A percentile compares a stretch with the other conserved stretches of the same genome.
Evolutionary conservation across 768 basidiomycete species (phyloP).

Genomic region (Cystobasidium tubakii): DNA sequence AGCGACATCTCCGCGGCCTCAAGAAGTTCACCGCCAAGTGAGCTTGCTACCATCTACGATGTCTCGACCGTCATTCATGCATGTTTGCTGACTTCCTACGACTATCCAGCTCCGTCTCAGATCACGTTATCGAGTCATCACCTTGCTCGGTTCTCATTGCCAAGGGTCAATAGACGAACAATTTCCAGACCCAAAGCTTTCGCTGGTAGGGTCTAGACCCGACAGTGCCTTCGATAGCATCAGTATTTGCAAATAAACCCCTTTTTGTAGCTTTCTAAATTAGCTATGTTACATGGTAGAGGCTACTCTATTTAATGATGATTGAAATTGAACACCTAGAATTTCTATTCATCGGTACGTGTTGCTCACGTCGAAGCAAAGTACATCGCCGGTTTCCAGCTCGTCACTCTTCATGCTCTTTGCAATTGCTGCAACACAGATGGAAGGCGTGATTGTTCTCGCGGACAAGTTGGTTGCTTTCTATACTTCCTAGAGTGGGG

Average conservation of each 20-base stretch:
- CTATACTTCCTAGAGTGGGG: too few relatives aligned
- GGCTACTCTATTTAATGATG: too few relatives aligned
- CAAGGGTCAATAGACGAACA: not conserved
- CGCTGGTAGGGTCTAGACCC: not conserved
- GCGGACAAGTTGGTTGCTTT: constrained; percentile 7
- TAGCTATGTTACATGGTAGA: too few relatives aligned
- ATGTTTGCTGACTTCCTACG: not conserved
- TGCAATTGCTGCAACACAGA: not conserved
- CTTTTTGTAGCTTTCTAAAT: too few relatives aligned
- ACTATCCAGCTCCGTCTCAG: constrained; percentile 18
- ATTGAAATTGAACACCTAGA: too few relatives aligned
- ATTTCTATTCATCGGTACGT: too few relatives aligned
- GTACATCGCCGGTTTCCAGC: too few relatives aligned
- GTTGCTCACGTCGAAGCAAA: too few relatives aligned
- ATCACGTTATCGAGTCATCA: not conserved
- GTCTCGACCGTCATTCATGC: too few relatives aligned
- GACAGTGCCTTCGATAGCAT: not conserved
- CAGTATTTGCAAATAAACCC: too few relatives aligned
- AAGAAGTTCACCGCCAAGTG: constrained; percentile 10
- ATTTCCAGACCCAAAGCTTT: not conserved
- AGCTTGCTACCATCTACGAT: not conserved
- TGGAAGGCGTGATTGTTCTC: constrained; percentile 28
- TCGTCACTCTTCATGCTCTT: too few relatives aligned
- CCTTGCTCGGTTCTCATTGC: constrained; percentile 9
- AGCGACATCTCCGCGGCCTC: constrained; percentile 11